Base-by-base conservation (phyloP, 2,329 filamentous ascomycete genomes). In the Dactylella cylindrospora region DNA sequence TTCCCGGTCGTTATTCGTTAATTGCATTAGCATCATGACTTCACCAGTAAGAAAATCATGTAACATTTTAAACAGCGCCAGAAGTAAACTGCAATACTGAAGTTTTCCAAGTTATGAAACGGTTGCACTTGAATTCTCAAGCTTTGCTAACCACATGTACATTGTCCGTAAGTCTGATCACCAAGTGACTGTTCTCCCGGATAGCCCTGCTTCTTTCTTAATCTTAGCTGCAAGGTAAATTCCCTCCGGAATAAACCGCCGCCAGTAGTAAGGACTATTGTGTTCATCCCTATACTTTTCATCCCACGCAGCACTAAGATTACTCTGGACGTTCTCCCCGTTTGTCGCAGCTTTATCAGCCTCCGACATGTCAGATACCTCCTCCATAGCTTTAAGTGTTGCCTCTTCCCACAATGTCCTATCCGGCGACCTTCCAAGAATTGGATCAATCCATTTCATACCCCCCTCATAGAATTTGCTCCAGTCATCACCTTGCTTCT, bases 401-500 rank as follows among this genome's bases (percentile, higher is more conserved):
- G 52, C 52, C 22, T 57, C 52, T n/a, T 57, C 52, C 52, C 52
- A 57, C 15, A 49, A 43, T 23, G 44, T 13, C 9, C 52, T 28
- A 39, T 39, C 50, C 31, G 49, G 52, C 13, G 44, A 43, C 15
- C 29, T 29, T 22, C 50, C 52, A 2, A 57, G 38, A 13, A 57
- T 57, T 3, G 52, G 52, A 38, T 57, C 50, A 19, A 57, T 57
- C 52, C 52, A 57, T 36, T 57, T 57, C 29, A 57, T 19, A 3
- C 44, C 52, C 17, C 52, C 52, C 23, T 31, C 50, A 20, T 57
- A 57, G 13, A 57, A 32, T 33, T 57, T 28, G 4, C 50, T 44
- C 52, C 52, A 57, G 15, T 29, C 44, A 5, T 44, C 52, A 17
- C 50, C 52, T n/a, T n/a, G n/a, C n/a, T n/a, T n/a, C n/a, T n/a